phyloP scores from a whole-genome alignment of 1,284 basidiomycete species.

The Mycena sp. region DNA sequence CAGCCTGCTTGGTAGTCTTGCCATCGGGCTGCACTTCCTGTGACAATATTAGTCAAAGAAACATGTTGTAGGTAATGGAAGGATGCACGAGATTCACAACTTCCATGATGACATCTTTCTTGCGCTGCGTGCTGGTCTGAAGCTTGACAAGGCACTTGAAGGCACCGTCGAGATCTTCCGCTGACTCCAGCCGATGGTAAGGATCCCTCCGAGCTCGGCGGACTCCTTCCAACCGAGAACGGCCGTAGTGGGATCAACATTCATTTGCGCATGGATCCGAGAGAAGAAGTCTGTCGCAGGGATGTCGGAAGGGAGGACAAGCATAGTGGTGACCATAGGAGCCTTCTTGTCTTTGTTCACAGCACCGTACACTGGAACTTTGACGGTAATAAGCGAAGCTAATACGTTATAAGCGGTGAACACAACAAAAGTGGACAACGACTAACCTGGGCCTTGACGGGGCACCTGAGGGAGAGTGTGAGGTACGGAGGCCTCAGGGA shows the following conservation, averaged over 20 bases:
- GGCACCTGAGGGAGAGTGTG: too few species aligned
- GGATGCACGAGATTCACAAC: not conserved
- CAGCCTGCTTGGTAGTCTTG: not conserved
- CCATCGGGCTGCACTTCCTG: slow-evolving; percentile 8
- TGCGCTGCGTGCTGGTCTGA: not conserved
- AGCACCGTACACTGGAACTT: not conserved
- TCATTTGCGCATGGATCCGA: not conserved
- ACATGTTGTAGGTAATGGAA: not conserved
- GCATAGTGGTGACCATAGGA: not conserved
- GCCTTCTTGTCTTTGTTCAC: not conserved
- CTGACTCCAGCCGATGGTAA: not conserved
- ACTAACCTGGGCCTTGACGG: too few species aligned
- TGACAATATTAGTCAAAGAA: not conserved
- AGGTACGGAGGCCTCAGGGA: too few species aligned
- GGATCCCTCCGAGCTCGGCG: not conserved
- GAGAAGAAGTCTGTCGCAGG: not conserved
- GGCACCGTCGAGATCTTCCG: not conserved
- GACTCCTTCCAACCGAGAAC: too few species aligned
- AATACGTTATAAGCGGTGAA: too few species aligned
- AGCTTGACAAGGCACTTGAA: not conserved
- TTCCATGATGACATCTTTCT: not conserved
- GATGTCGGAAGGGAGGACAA: not conserved
- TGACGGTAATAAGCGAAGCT: not conserved
- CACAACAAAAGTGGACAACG: too few species aligned
- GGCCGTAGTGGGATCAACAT: not conserved